A percentile compares a stretch with the other conserved stretches of the same genome.
These are phyloP conservation scores for Moesziomyces antarcticus DNA, from an alignment of 1,284 basidiomycete species.

Conservation along the genomic window DNA sequence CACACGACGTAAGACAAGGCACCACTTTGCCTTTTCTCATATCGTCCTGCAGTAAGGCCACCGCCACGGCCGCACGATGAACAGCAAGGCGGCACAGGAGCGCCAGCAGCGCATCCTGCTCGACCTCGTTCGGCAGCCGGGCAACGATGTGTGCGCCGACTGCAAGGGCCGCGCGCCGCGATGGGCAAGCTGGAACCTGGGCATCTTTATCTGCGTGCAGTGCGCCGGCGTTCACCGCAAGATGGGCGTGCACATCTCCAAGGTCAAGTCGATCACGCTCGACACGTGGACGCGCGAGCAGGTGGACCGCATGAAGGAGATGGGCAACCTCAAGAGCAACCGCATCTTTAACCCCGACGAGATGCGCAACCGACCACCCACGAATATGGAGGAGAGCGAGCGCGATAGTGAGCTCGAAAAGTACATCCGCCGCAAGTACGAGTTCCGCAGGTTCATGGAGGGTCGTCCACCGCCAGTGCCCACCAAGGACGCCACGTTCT, in stretches of 20 bases:
- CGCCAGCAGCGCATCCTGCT: slow-evolving; percentile 77
- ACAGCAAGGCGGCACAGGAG: slow-evolving; percentile 70
- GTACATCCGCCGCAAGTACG: slow-evolving; percentile 78
- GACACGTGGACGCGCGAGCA: slow-evolving; percentile 87
- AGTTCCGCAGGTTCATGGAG: slow-evolving; percentile 58
- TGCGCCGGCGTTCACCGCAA: slow-evolving; percentile 88
- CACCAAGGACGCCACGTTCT: slow-evolving; percentile 49
- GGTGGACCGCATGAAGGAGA: slow-evolving; percentile 79
- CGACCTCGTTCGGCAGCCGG: slow-evolving; percentile 77
- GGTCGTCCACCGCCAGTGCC: slow-evolving; percentile 54
- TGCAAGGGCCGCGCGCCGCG: slow-evolving; percentile 79
- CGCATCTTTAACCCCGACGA: slow-evolving; percentile 80
- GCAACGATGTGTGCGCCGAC: slow-evolving; percentile 87
- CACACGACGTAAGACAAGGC: neutral
- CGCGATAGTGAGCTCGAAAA: slow-evolving; percentile 83
- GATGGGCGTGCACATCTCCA: slow-evolving; percentile 75
- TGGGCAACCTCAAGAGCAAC: slow-evolving; percentile 82
- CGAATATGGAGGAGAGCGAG: slow-evolving; percentile 80
- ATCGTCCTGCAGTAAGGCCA: too few species aligned
- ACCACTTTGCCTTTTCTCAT: neutral
- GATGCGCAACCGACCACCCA: slow-evolving; percentile 78
- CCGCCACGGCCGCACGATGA: slow-evolving; percentile 29
- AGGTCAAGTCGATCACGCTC: slow-evolving; percentile 82
- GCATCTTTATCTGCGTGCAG: slow-evolving; percentile 72
- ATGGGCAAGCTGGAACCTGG: slow-evolving; percentile 82